Percentiles rank a stretch among this genome's conserved stretches.
phyloP scores from a whole-genome alignment of 768 basidiomycete genomes.

The Boletus pseudo-olivaceus region DNA sequence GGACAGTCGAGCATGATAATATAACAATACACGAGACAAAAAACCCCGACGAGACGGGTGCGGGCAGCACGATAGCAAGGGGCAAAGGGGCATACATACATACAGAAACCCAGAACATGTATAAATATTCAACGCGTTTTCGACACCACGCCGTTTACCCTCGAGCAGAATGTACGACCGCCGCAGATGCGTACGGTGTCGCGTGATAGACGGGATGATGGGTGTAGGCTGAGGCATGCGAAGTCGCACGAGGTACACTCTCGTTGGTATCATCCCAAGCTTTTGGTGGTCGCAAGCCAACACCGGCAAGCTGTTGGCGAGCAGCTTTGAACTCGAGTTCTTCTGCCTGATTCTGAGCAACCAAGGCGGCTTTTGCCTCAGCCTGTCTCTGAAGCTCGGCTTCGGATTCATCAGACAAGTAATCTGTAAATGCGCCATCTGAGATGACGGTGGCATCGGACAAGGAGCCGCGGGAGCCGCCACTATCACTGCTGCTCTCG shows the following conservation, averaged over 20 bases:
- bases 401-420: slow-evolving; percentile 90
- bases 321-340: slow-evolving; percentile 81
- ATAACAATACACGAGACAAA: slow-evolving; percentile 23
- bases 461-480: slow-evolving; percentile 48
- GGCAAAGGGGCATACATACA: slow-evolving; percentile 24
- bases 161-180: slow-evolving; percentile 31
- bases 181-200: slow-evolving; percentile 22
- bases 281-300: slow-evolving; percentile 74
- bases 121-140: slow-evolving; percentile 21
- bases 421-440: slow-evolving; percentile 86
- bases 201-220: slow-evolving; percentile 29
- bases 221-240: slow-evolving; percentile 22
- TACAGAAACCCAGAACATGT: slow-evolving; percentile 11
- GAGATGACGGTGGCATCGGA: slow-evolving; percentile 79
- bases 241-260: slow-evolving; percentile 22
- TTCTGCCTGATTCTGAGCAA: slow-evolving; percentile 78
- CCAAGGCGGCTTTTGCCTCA: slow-evolving; percentile 69
- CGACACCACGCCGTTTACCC: slow-evolving; percentile 13
- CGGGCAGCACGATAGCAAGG: slow-evolving; percentile 15
- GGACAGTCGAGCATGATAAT: slow-evolving; percentile 3
- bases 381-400: slow-evolving; percentile 84
- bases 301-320: slow-evolving; percentile 69
- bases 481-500: slow-evolving; percentile 57
- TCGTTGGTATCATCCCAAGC: slow-evolving; percentile 63
- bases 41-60: slow-evolving; percentile 14